Evolutionary conservation across 2,329 filamentous ascomycete genomes (phyloP), one percentile per base, ranked within the genome.

Genomic region (Penicillium sp.): DNA sequence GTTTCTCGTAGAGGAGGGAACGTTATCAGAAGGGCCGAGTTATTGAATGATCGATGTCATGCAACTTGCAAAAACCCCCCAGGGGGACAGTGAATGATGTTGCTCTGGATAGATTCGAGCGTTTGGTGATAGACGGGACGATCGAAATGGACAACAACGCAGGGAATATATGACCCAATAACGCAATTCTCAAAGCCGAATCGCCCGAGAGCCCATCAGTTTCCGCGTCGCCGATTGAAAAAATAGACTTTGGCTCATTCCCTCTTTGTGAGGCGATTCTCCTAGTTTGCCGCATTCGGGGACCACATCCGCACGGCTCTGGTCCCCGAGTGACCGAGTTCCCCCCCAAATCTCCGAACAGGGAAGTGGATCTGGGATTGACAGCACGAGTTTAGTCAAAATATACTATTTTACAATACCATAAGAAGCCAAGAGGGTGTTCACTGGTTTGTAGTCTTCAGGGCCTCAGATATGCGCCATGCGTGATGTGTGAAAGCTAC

Each of bases 201-300:
- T 34, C 4, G 14, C 11, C 48, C 49, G 10, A 39, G 34, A 39
- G 17, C 49, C 35, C 42, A 5, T 6, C 22, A n/a, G 7, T 41
- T 28, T 28, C 22, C 22, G 22, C 41, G 22, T 45, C 22, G 22
- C 43, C 22, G 43, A 47, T 47, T 47, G 17, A 43, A 8, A 22
- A 39, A 47, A 15, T 54, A 54, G 37, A 54, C 31, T 60, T 58
- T 41, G 45, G 43, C 35, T 47, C n/a, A 60, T 63, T 57, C 55
- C 51, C 50, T 34, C 52, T 31, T 31, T 20, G 52, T 7, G 17
- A 31, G 15, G 6, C 10, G 42, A 28, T 15, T 17, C 22, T 20
- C 17, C 28, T 14, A 50, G 47, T 62, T 59, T 61, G 51, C 57
- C 61, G 56, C 51, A 61, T 55, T 63, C 58, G 63, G 65, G 65